These are phyloP conservation scores for Pseudogymnoascus sp. DNA, from an alignment of 2,329 filamentous ascomycete species.

Conservation along the genomic window DNA sequence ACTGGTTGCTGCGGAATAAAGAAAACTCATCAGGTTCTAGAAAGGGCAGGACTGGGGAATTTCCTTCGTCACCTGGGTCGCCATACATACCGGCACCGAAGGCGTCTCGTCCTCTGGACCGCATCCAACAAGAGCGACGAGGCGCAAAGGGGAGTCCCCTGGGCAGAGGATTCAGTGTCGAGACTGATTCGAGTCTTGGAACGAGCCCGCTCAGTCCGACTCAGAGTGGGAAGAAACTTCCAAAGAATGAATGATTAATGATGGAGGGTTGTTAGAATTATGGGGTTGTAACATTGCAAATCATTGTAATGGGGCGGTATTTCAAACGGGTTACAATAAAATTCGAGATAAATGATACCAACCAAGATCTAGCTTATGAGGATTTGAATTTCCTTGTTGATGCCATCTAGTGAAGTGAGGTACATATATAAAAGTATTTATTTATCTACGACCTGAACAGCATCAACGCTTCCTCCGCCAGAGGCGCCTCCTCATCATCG, in stretches of 20 bases:
- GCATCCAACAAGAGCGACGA: constrained; percentile 20
- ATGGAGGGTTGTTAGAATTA: too few species aligned
- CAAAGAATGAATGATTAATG: constrained; percentile 6
- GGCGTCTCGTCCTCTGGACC: constrained; percentile 22
- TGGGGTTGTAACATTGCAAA: too few species aligned
- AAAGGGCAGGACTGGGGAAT: neutral
- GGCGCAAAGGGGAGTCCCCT: constrained; percentile 23
- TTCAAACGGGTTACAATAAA: neutral
- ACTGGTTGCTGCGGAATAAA: constrained; percentile 16
- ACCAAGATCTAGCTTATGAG: neutral
- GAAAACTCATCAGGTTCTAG: constrained; percentile 16
- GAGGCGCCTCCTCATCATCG: constrained; percentile 42
- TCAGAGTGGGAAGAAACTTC: neutral
- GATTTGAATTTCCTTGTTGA: neutral
- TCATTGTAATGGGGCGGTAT: neutral
- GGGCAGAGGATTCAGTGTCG: constrained; percentile 24
- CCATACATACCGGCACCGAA: constrained; percentile 25
- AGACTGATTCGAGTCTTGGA: constrained; percentile 28
- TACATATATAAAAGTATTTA: neutral
- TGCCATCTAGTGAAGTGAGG: neutral
- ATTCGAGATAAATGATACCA: neutral
- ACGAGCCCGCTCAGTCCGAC: constrained; percentile 27
- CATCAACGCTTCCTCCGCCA: constrained; percentile 27
- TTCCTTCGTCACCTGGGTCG: constrained; percentile 21
- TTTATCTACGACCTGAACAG: constrained; percentile 27